A percentile compares a stretch with the other conserved stretches of the same genome.
These are phyloP conservation scores for Sporothrix variecibatus DNA, from an alignment of 2,329 filamentous ascomycete genomes.

Conservation along the genomic window DNA sequence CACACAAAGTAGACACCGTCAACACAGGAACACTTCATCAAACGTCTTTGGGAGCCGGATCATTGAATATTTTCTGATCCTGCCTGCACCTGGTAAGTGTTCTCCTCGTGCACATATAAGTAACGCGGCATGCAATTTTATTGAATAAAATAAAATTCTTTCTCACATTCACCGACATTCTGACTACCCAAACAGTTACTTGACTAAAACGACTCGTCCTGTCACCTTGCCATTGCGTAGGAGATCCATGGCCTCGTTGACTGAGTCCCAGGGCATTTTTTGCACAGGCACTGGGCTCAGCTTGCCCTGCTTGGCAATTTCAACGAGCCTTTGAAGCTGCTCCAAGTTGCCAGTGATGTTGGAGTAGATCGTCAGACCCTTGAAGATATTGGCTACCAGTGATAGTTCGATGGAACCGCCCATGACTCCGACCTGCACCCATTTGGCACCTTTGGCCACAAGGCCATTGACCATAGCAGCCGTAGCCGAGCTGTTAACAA, in stretches of 20 bases:
- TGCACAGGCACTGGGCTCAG: constrained; percentile 18
- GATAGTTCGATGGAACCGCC: constrained; percentile 24
- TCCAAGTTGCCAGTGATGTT: constrained; percentile 25
- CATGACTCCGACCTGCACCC: constrained; percentile 29
- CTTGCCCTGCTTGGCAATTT: constrained; percentile 18
- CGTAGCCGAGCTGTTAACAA: constrained; percentile 26
- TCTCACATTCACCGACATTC: too few species aligned
- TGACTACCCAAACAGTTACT: too few species aligned
- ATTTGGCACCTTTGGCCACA: constrained; percentile 25
- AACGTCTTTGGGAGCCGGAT: too few species aligned
- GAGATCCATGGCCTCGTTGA: constrained; percentile 25
- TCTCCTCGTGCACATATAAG: too few species aligned
- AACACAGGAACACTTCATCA: too few species aligned
- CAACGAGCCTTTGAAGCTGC: constrained; percentile 13
- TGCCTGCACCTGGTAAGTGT: too few species aligned
- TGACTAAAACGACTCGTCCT: constrained; percentile 20
- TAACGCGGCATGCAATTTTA: too few species aligned
- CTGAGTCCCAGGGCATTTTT: constrained; percentile 23
- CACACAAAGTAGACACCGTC: too few species aligned
- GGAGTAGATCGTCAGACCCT: constrained; percentile 25
- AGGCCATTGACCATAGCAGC: constrained; percentile 22
- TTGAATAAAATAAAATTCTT: too few species aligned
- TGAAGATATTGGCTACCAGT: constrained; percentile 24
- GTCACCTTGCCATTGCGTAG: constrained; percentile 21
- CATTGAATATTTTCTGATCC: too few species aligned